phyloP scores from a whole-genome alignment of 2,329 filamentous ascomycete species.

The Furcasterigmium sp. region DNA sequence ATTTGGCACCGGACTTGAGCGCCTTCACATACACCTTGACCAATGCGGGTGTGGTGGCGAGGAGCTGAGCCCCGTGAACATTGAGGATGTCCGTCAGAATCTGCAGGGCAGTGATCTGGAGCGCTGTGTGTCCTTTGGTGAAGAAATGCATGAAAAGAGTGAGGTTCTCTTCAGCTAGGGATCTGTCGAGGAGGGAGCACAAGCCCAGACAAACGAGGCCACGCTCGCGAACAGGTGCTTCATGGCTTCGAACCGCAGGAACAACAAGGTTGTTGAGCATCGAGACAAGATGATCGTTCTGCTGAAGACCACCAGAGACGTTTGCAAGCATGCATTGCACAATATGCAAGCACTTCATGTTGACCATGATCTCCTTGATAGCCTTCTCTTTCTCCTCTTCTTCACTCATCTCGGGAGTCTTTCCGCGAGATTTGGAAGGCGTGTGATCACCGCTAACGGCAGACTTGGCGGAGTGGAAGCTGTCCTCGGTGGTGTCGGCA shows the following conservation, averaged over 20 bases:
- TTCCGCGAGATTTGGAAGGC: slow-evolving; percentile 40
- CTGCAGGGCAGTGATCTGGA: slow-evolving; percentile 86
- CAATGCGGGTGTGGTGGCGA: slow-evolving; percentile 61
- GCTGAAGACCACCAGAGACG: slow-evolving; percentile 79
- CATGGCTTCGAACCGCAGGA: slow-evolving; percentile 87
- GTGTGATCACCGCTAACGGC: slow-evolving; percentile 68
- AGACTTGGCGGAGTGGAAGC: slow-evolving; percentile 89
- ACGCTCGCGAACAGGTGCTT: slow-evolving; percentile 85
- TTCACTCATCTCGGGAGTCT: slow-evolving; percentile 44
- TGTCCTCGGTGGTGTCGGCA: slow-evolving; percentile 55
- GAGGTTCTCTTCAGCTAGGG: slow-evolving; percentile 86
- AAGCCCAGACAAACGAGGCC: slow-evolving; percentile 86
- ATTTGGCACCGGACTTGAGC: slow-evolving; percentile 64
- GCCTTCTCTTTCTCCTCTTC: slow-evolving; percentile 70
- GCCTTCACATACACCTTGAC: slow-evolving; percentile 83
- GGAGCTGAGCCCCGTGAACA: slow-evolving; percentile 76
- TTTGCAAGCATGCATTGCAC: slow-evolving; percentile 97
- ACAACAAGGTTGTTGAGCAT: slow-evolving; percentile 98
- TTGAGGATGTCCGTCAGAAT: slow-evolving; percentile 92
- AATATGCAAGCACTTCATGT: slow-evolving; percentile 97
- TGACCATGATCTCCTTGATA: slow-evolving; percentile 87
- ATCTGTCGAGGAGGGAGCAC: slow-evolving; percentile 85
- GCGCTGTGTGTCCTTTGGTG: slow-evolving; percentile 80
- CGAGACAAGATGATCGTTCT: slow-evolving; percentile 87
- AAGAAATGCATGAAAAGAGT: slow-evolving; percentile 95